Evolutionary conservation across 1,284 basidiomycete genomes (phyloP).

Genomic region (Agroathelia rolfsii): DNA sequence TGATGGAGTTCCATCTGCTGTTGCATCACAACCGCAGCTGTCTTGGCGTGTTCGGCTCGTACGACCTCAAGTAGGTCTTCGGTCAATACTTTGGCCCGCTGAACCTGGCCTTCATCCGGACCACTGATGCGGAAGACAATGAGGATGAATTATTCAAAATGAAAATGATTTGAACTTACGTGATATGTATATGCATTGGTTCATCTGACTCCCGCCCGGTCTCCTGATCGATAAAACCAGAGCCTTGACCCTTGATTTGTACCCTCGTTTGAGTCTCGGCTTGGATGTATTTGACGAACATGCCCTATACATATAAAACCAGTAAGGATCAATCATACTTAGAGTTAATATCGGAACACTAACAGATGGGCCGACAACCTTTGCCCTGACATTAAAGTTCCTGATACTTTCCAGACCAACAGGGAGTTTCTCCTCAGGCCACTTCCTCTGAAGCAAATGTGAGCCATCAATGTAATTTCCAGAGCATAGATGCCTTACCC

Average conservation of each 20-base stretch:
- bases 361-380: too few species aligned
- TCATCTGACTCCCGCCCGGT: conserved; percentile 87
- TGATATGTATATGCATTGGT: conserved; percentile 91
- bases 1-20: conserved; percentile 79
- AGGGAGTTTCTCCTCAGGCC: conserved; percentile 60
- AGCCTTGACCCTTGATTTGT: conserved; percentile 95
- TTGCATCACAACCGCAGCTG: conserved; percentile 46
- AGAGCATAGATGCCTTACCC: conserved; percentile 16
- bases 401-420: conserved; percentile 59
- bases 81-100: conserved; percentile 78
- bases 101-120: conserved; percentile 81
- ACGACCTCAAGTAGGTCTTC: conserved; percentile 87
- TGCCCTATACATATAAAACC: too few species aligned
- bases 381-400: conserved; percentile 72
- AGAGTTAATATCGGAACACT: too few species aligned
- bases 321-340: too few species aligned
- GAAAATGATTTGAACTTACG: conserved; percentile 36
- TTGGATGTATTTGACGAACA: conserved; percentile 98
- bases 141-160: conserved; percentile 2
- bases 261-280: conserved; percentile 92
- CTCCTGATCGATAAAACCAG: conserved; percentile 92
- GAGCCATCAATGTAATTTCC: too few species aligned
- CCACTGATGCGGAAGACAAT: conserved; percentile 46
- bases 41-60: conserved; percentile 77
- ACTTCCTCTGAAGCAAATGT: conserved; percentile 36